Conservation (phyloP, 1,284 basidiomycete species). For the Phlebopus sp. region DNA sequence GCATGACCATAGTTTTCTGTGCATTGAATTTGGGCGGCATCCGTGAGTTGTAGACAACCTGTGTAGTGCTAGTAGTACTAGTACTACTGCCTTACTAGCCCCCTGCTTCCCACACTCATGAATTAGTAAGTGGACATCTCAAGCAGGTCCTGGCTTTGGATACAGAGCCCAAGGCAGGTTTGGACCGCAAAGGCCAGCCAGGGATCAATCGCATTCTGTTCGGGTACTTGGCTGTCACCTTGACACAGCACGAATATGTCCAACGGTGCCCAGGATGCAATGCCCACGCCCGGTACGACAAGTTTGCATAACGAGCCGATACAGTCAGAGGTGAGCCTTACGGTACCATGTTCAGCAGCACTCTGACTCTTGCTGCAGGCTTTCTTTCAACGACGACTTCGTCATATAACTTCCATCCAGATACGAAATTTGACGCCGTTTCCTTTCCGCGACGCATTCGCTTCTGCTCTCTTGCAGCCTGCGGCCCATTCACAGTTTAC, state of each 20-base stretch:
- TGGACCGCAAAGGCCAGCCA: too few relatives aligned
- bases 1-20: too few relatives aligned
- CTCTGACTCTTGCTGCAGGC: conserved; percentile 12
- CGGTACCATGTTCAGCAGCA: background rate
- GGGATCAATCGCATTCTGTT: too few relatives aligned
- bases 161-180: background rate
- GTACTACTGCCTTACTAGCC: too few relatives aligned
- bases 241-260: conserved; percentile 20
- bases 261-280: conserved; percentile 13
- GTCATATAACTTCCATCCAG: conserved; percentile 72
- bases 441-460: conserved; percentile 71
- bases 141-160: background rate
- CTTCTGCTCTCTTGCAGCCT: conserved; percentile 67
- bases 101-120: too few relatives aligned
- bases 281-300: conserved; percentile 15
- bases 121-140: background rate
- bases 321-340: conserved; percentile 17
- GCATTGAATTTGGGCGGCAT: too few relatives aligned
- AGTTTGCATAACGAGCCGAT: conserved; percentile 13
- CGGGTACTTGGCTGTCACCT: background rate
- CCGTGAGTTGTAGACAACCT: too few relatives aligned
- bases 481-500: conserved; percentile 57
- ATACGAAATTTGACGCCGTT: conserved; percentile 80
- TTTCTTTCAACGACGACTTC: conserved; percentile 57
- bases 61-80: too few relatives aligned